Percentiles rank a stretch among this genome's conserved stretches.
phyloP scores from a whole-genome alignment of 1,139 yeast genomes.

The Candida pseudoviswanathii region DNA sequence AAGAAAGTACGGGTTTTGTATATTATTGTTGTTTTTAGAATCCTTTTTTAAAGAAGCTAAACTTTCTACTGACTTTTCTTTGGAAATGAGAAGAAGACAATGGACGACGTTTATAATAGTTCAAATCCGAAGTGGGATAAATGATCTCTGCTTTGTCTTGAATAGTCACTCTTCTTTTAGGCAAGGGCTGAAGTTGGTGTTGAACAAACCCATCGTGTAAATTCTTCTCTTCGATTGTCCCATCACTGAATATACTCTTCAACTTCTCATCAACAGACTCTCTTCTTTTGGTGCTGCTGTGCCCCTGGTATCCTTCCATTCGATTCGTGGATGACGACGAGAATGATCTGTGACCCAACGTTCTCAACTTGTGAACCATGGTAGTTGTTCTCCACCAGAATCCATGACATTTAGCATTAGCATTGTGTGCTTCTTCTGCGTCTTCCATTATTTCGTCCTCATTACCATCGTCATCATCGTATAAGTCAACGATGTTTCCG shows the following conservation, averaged over 20 bases:
- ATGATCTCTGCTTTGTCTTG: slow-evolving; percentile 12
- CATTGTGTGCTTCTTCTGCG: neutral
- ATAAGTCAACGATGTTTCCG: neutral
- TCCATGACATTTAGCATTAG: neutral
- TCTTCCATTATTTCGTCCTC: neutral
- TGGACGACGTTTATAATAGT: slow-evolving; percentile 1
- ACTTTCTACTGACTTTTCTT: slow-evolving; percentile 8
- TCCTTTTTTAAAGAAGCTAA: slow-evolving; percentile 12
- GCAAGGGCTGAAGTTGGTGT: neutral
- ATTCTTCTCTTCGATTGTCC: slow-evolving; percentile 5
- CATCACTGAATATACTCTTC: slow-evolving; percentile 8
- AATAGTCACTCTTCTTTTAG: slow-evolving; percentile 14
- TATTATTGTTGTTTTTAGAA: neutral
- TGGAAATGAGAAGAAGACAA: slow-evolving; percentile 1
- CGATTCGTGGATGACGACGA: neutral
- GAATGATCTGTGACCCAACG: neutral
- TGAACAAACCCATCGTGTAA: neutral
- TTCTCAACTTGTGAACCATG: slow-evolving; percentile 2
- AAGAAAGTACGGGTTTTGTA: neutral
- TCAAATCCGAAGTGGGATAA: slow-evolving; percentile 5
- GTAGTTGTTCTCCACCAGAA: slow-evolving; percentile 2
- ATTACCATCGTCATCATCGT: neutral
- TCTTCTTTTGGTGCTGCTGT: neutral
- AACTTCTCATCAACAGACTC: slow-evolving; percentile 4
- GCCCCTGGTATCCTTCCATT: neutral